These are phyloP conservation scores for Pythium aquatile DNA, from an alignment of 352 stramenopile species.

Conservation along the genomic window DNA sequence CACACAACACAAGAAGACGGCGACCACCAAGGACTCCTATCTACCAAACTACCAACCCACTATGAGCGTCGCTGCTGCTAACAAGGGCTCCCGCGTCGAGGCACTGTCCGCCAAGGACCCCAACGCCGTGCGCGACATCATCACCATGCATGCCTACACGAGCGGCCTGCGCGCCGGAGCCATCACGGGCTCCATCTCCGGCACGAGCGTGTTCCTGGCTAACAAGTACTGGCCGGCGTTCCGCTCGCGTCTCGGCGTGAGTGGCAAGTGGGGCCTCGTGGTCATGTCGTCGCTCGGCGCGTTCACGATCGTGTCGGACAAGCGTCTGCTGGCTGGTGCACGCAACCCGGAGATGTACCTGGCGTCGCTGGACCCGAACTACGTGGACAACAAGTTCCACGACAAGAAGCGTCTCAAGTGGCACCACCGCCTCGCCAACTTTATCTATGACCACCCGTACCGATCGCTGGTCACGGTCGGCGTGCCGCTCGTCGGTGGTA, in stretches of 20 bases:
- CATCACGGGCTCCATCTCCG: constrained; percentile 28
- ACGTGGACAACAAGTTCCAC: constrained; percentile 34
- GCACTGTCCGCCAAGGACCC: constrained; percentile 31
- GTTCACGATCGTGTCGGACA: constrained; percentile 70
- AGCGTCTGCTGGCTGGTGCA: constrained; percentile 47
- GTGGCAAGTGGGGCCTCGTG: constrained; percentile 71
- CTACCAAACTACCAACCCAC: constrained; percentile 14
- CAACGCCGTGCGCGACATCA: constrained; percentile 60
- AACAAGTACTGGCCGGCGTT: constrained; percentile 65
- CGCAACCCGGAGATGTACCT: constrained; percentile 72
- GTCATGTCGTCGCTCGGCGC: constrained; percentile 55
- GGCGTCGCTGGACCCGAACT: constrained; percentile 43
- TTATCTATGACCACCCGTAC: constrained; percentile 80
- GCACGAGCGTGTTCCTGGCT: constrained; percentile 35
- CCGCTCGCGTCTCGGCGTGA: constrained; percentile 59
- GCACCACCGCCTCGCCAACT: constrained; percentile 66
- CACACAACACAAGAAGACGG: neutral
- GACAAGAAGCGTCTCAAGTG: constrained; percentile 40
- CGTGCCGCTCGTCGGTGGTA: constrained; percentile 61
- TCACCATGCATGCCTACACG: constrained; percentile 66
- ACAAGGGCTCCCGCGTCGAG: constrained; percentile 14
- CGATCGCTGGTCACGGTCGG: constrained; percentile 46
- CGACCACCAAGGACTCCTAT: neutral
- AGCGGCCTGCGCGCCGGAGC: constrained; percentile 54
- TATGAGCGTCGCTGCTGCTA: constrained; percentile 13